phyloP scores from a whole-genome alignment of 306 rosid genomes.

The Parietaria judaica region DNA sequence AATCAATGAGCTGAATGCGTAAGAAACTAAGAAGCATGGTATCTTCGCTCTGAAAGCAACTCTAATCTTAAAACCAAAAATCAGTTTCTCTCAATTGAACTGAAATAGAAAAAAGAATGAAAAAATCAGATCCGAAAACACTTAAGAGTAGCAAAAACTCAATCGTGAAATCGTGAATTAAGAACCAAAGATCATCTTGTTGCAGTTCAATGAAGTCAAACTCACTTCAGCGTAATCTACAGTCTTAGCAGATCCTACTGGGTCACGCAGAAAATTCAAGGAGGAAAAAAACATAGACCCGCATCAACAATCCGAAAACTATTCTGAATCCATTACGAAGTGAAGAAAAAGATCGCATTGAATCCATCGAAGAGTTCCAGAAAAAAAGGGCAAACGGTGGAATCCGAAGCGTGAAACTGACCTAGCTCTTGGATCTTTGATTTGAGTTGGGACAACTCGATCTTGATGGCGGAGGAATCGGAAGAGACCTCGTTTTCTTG shows the following conservation, averaged over 20 bases:
- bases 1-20: no score
- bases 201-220: neutral
- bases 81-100: neutral
- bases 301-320: no score
- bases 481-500: neutral
- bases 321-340: neutral
- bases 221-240: neutral
- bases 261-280: neutral
- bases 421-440: slow-evolving; percentile 75
- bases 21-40: no score
- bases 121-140: slow-evolving; percentile 3
- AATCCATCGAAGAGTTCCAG: neutral
- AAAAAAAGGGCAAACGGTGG: no score
- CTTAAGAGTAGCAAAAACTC: neutral
- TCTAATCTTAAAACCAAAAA: neutral
- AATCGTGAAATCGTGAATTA: neutral
- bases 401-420: slow-evolving; percentile 19
- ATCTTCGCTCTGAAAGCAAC: neutral
- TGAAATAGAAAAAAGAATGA: neutral
- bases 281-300: neutral
- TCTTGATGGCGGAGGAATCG: slow-evolving; percentile 47
- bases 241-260: no score
- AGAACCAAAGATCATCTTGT: neutral
- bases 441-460: slow-evolving; percentile 62
- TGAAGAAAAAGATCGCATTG: neutral